Evolutionary conservation across 2,329 filamentous ascomycete genomes (phyloP).

Genomic region (Cercospora zeina): DNA sequence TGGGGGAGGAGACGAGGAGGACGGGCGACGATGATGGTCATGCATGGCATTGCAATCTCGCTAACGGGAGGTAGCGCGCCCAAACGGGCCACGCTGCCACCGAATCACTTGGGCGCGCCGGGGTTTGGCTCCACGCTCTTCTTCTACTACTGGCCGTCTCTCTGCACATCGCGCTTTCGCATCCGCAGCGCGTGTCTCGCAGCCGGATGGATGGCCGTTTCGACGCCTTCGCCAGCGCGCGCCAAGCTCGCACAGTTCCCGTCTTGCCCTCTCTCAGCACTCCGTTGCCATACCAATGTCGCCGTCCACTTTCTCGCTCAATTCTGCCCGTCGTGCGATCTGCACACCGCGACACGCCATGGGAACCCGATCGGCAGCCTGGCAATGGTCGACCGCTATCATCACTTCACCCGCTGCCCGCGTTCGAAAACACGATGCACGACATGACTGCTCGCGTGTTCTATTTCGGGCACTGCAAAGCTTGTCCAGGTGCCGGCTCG

Average conservation of each 20-base stretch:
- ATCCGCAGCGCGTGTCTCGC: neutral
- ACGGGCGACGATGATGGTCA: neutral
- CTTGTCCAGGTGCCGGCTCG: neutral
- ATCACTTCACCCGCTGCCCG: no score
- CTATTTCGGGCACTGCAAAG: neutral
- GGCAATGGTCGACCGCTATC: no score
- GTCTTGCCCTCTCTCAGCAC: neutral
- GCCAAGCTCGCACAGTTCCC: neutral
- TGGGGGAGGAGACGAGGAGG: neutral
- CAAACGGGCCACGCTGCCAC: neutral
- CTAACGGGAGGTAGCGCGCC: neutral
- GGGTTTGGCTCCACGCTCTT: neutral
- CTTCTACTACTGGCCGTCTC: no score
- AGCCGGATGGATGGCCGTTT: constrained; percentile 5
- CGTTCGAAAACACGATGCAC: neutral
- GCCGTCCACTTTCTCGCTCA: no score
- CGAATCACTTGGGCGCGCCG: neutral
- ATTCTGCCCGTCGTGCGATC: no score
- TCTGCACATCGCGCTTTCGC: neutral
- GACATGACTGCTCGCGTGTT: neutral
- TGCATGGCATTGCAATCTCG: constrained; percentile 5
- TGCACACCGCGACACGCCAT: neutral
- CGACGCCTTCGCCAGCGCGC: neutral
- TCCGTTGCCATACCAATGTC: constrained; percentile 5
- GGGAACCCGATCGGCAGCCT: neutral